Percentiles rank a stretch among this genome's conserved stretches.
phyloP scores from a whole-genome alignment of 768 basidiomycete genomes.

The Serendipita indica region DNA sequence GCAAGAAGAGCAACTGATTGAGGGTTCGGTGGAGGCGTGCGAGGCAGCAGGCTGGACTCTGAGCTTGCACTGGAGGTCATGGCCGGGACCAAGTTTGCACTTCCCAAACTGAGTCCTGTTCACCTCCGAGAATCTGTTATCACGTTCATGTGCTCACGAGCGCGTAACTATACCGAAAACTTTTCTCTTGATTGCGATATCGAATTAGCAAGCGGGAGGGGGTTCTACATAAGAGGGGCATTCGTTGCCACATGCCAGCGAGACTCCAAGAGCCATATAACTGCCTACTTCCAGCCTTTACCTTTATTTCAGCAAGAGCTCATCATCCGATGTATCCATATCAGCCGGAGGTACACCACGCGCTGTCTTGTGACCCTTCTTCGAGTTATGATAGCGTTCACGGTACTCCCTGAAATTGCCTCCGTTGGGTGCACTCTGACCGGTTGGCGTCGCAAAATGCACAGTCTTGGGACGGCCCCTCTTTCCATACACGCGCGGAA shows the following conservation, averaged over 20 bases:
- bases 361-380: no score
- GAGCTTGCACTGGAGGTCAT: background rate
- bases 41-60: background rate
- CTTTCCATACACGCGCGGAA: background rate
- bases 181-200: no score
- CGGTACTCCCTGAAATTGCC: background rate
- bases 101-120: background rate
- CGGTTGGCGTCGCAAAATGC: background rate
- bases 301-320: background rate
- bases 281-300: no score
- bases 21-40: background rate
- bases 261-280: no score
- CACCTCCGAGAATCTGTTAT: no score
- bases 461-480: background rate
- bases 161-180: background rate
- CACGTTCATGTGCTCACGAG: background rate
- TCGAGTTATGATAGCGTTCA: no score
- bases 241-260: no score
- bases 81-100: background rate
- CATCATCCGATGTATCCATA: background rate
- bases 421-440: no score
- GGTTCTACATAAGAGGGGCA: no score
- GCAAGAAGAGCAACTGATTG: background rate
- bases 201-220: no score
- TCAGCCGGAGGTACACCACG: no score